These are phyloP conservation scores for Emmonsia crescens DNA, from an alignment of 2,329 filamentous ascomycete genomes.

Conservation along the genomic window DNA sequence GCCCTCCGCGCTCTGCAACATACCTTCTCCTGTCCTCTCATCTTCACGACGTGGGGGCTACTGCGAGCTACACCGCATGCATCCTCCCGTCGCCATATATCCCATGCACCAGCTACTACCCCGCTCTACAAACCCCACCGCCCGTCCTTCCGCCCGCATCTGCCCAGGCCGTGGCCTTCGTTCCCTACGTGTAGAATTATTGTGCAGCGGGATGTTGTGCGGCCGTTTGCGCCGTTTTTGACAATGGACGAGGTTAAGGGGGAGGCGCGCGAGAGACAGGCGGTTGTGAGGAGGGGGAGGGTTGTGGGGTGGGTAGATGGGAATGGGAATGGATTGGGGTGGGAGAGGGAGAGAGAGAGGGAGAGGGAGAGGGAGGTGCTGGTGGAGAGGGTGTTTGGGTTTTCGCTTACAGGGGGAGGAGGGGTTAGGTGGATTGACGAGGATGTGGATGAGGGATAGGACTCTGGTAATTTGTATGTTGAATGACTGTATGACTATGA, in stretches of 20 bases:
- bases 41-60: conserved; percentile 28
- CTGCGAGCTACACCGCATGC: conserved; percentile 4
- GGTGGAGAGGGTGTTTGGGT: conserved; percentile 8
- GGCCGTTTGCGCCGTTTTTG: conserved; percentile 27
- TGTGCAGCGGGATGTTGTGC: conserved; percentile 26
- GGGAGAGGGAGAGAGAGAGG: conserved; percentile 27
- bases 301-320: conserved; percentile 29
- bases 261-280: conserved; percentile 27
- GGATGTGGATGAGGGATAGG: neutral
- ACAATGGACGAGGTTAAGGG: conserved; percentile 23
- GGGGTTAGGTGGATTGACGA: neutral
- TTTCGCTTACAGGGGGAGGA: conserved; percentile 8
- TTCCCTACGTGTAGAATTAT: conserved; percentile 30
- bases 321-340: conserved; percentile 11
- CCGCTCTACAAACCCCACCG: neutral
- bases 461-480: neutral
- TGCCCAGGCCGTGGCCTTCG: conserved; percentile 29
- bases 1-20: conserved; percentile 26
- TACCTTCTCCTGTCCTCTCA: conserved; percentile 28
- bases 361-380: conserved; percentile 17
- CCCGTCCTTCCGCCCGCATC: conserved; percentile 23
- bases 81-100: neutral
- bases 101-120: neutral
- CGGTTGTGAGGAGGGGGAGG: conserved; percentile 23
- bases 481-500: neutral